Evolutionary conservation across 148 eudicot species (phyloP).

Genomic region (Gaultheria prostrata): DNA sequence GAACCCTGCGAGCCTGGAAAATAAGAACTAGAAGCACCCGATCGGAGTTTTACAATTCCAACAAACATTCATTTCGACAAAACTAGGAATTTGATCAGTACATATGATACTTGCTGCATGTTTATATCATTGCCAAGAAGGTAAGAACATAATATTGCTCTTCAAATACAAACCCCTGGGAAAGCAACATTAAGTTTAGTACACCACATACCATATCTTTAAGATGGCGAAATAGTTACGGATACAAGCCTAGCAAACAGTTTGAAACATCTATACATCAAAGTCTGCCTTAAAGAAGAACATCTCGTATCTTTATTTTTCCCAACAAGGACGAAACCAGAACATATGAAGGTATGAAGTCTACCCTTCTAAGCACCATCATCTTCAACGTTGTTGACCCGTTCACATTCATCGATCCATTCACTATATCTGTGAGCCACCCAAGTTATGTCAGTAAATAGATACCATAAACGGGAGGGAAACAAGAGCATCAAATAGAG

Average conservation of each 20-base stretch:
- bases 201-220: not conserved
- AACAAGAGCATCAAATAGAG: not conserved
- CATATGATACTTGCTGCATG: not conserved
- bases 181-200: not conserved
- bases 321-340: not conserved
- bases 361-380: conserved; percentile 37
- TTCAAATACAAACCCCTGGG: not conserved
- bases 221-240: not conserved
- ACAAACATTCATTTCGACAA: not conserved
- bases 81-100: not conserved
- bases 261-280: not conserved
- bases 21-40: not conserved
- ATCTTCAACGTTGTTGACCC: conserved; percentile 75
- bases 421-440: conserved; percentile 73
- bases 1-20: not conserved
- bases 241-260: not conserved
- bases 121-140: not conserved
- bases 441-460: not conserved
- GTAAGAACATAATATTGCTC: not conserved
- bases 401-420: conserved; percentile 98
- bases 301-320: not conserved
- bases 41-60: not conserved
- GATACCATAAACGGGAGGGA: not conserved
- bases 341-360: not conserved
- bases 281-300: not conserved